Conservation (phyloP, 2,329 filamentous ascomycete species). For the Colletotrichum sp. region DNA sequence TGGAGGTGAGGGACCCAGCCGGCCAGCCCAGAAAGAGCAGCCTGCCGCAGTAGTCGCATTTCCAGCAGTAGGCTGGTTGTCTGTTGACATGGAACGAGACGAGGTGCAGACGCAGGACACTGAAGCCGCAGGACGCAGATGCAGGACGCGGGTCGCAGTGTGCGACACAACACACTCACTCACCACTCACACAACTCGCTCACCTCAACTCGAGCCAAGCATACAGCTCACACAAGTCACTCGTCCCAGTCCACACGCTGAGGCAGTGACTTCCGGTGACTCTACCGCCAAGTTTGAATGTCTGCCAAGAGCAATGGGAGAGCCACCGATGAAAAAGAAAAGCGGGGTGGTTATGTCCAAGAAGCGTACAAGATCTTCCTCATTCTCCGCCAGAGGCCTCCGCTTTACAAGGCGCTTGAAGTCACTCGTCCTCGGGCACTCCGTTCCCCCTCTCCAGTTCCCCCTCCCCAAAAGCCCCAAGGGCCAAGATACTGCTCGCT, state of each 20-base stretch:
- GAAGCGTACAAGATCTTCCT: constrained; percentile 16
- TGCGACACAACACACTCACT: not conserved
- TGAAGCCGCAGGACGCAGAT: not conserved
- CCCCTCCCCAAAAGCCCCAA: not conserved
- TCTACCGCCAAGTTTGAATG: constrained; percentile 6
- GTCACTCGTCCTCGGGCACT: constrained; percentile 10
- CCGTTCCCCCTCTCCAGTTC: not conserved
- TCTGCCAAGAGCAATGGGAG: constrained; percentile 3
- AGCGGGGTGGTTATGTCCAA: not conserved
- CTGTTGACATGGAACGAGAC: not conserved
- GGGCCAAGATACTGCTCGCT: not conserved
- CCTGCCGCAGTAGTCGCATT: not conserved
- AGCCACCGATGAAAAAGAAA: constrained; percentile 11
- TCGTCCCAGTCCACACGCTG: not conserved
- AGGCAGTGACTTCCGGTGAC: not conserved
- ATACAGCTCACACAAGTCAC: not conserved
- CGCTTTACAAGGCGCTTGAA: constrained; percentile 3
- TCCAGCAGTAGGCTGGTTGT: not conserved
- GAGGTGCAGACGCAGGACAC: not conserved
- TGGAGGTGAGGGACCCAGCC: not conserved
- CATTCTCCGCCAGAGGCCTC: constrained; percentile 20
- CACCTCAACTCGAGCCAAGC: not conserved
- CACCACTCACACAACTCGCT: not conserved
- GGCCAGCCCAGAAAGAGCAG: not conserved
- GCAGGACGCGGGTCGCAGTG: not conserved